Evolutionary conservation across 768 basidiomycete species (phyloP), one percentile per base, ranked within the genome.

Genomic region (Suillus spraguei): DNA sequence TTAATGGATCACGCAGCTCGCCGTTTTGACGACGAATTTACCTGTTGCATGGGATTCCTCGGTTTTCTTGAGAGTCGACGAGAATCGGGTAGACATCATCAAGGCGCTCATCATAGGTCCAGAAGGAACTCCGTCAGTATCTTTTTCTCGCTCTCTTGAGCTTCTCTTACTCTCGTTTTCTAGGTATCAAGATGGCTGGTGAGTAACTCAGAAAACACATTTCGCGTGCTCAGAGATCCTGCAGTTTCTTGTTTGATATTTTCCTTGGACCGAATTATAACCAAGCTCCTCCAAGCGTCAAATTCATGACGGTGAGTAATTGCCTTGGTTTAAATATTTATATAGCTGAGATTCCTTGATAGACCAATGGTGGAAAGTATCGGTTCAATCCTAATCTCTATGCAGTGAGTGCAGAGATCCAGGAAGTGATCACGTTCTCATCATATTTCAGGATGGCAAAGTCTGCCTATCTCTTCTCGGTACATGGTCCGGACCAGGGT

Each of bases 11-110:
- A n/a, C 66, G 46, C 65, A 95, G 94, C 87, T 97, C 64, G 95
- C 96, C 2, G 93, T 96, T 44, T 83, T 98, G 60, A 95, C 95
- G 3, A 95, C 94, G 13, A 96, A 95, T 72, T 80, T 98, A 32
- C 96, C 96, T n/a, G 89, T 94, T 16, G 90, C 93, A 7, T 97
- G 94, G 92, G 88, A 94, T 70, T 97, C 95, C 5, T 96, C 94
- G 1, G 89, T 98, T 66, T 97, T 97, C 78, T 77, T 98, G 63
- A 85, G 92, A 59, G 95, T 97, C 5, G 96, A 98, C 72, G 96
- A 97, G 78, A 89, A 85, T 17, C 87, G 95, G 14, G 93, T 95
- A 16, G 95, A 95, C 71, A 83, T 96, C 54, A 94, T 96, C 76
- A 97, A 96, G 71, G 91, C 91, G n/a, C 76, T 94, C 22, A 92